Evolutionary conservation across 1,139 yeast genomes (phyloP).

Genomic region (Geotrichum fermentans): DNA sequence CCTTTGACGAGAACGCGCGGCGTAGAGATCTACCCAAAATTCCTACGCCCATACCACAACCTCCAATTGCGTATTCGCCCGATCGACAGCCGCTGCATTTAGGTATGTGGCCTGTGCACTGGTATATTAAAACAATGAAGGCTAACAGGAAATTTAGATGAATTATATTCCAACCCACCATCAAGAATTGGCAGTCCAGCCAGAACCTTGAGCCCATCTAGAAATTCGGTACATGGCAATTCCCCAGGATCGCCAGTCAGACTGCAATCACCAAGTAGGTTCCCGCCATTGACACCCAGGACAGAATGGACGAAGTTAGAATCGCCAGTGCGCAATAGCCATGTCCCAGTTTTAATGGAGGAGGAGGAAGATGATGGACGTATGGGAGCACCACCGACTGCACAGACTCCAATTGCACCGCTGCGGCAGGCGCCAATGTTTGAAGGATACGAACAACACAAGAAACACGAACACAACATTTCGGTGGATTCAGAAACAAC

Average conservation of each 20-base stretch:
- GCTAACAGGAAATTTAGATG: too few species aligned
- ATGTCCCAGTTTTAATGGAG: conserved; percentile 28
- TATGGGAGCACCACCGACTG: neutral
- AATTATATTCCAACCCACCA: neutral
- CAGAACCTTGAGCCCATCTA: conserved; percentile 20
- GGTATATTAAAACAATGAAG: too few species aligned
- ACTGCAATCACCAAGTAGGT: conserved; percentile 10
- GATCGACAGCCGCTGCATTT: conserved; percentile 26
- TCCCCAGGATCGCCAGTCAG: conserved; percentile 16
- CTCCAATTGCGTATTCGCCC: conserved; percentile 25
- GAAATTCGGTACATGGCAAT: conserved; percentile 19
- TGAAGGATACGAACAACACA: neutral
- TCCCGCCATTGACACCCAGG: conserved; percentile 19
- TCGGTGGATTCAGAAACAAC: conserved; percentile 6
- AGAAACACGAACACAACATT: neutral
- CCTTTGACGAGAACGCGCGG: too few species aligned
- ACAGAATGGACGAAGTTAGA: conserved; percentile 33
- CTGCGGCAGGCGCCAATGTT: neutral
- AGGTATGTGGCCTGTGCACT: conserved; percentile 25
- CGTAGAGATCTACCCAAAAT: conserved; percentile 7
- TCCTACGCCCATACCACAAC: conserved; percentile 18
- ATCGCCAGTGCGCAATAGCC: conserved; percentile 29
- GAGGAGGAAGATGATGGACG: conserved; percentile 13
- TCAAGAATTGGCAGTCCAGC: too few species aligned
- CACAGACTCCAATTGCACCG: neutral